These are phyloP conservation scores for Medicago lupulina DNA, from an alignment of 306 rosid genomes.

Conservation along the genomic window DNA sequence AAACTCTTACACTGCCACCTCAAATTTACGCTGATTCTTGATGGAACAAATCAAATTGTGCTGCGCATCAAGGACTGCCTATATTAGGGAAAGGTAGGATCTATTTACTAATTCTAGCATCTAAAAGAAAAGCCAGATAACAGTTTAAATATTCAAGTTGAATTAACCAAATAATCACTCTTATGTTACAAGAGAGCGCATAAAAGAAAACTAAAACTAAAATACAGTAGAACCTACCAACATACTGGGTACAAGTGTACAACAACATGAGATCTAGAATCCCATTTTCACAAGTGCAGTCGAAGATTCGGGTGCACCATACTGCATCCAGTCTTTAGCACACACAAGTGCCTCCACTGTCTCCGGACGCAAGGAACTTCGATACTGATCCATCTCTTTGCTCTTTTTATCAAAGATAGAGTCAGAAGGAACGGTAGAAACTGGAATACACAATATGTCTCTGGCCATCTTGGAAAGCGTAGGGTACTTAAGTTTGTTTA, in stretches of 20 bases:
- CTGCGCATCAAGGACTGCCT: not conserved
- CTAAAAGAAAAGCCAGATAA: slow-evolving; percentile 34
- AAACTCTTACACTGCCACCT: not conserved
- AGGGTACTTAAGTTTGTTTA: slow-evolving; percentile 87
- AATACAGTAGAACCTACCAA: slow-evolving; percentile 36
- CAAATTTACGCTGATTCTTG: not conserved
- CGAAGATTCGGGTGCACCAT: slow-evolving; percentile 52
- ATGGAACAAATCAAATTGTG: not conserved
- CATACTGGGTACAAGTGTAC: slow-evolving; percentile 39
- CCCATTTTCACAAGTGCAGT: slow-evolving; percentile 64
- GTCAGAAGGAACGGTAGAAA: slow-evolving; percentile 64
- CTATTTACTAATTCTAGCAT: slow-evolving; percentile 23
- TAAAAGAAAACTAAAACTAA: slow-evolving; percentile 33
- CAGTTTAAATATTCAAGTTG: slow-evolving; percentile 39
- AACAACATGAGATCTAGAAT: slow-evolving; percentile 45
- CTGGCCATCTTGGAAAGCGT: slow-evolving; percentile 93
- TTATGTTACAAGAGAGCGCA: slow-evolving; percentile 45
- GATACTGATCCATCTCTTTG: slow-evolving; percentile 80
- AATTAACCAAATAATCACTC: slow-evolving; percentile 37
- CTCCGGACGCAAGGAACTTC: slow-evolving; percentile 81
- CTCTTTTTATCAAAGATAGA: slow-evolving; percentile 57
- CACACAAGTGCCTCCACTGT: slow-evolving; percentile 85
- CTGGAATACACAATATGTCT: slow-evolving; percentile 78
- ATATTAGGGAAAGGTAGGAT: not conserved
- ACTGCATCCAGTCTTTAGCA: slow-evolving; percentile 91